These are phyloP conservation scores for Colletotrichum sp. DNA, from an alignment of 2,329 filamentous ascomycete species.

Conservation along the genomic window DNA sequence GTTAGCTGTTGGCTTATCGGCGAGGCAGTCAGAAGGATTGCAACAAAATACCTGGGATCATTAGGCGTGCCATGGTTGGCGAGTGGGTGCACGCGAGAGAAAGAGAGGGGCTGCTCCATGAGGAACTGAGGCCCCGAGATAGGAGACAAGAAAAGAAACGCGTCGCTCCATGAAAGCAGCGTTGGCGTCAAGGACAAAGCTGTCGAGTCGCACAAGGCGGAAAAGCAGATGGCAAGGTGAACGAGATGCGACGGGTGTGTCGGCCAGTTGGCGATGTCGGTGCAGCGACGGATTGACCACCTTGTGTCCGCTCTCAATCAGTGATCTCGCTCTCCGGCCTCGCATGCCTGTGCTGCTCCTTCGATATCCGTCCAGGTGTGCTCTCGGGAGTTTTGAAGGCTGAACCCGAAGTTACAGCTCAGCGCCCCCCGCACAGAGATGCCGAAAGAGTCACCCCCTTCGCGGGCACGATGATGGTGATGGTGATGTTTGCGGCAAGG, in stretches of 20 bases:
- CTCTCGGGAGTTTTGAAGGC: background rate
- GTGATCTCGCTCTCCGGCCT: background rate
- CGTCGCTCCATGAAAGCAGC: too few species aligned
- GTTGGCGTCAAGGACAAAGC: too few species aligned
- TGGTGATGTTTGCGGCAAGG: too few species aligned
- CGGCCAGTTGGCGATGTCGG: too few species aligned
- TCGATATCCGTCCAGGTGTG: background rate
- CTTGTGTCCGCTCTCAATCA: background rate
- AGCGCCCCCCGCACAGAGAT: background rate
- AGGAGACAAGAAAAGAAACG: too few species aligned
- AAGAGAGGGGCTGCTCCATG: background rate
- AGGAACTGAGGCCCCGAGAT: too few species aligned
- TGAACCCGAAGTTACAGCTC: background rate
- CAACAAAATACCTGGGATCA: background rate
- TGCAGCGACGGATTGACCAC: background rate
- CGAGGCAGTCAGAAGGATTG: background rate
- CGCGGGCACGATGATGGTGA: background rate
- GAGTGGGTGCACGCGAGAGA: background rate
- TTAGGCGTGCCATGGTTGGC: background rate
- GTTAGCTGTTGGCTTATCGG: background rate
- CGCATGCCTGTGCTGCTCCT: background rate
- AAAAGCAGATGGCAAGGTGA: too few species aligned
- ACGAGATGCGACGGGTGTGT: too few species aligned
- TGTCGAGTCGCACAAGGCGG: too few species aligned
- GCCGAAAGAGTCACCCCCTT: background rate